These are phyloP conservation scores for Candida parachauliodes DNA, from an alignment of 805 yeast genomes.

Conservation along the genomic window DNA sequence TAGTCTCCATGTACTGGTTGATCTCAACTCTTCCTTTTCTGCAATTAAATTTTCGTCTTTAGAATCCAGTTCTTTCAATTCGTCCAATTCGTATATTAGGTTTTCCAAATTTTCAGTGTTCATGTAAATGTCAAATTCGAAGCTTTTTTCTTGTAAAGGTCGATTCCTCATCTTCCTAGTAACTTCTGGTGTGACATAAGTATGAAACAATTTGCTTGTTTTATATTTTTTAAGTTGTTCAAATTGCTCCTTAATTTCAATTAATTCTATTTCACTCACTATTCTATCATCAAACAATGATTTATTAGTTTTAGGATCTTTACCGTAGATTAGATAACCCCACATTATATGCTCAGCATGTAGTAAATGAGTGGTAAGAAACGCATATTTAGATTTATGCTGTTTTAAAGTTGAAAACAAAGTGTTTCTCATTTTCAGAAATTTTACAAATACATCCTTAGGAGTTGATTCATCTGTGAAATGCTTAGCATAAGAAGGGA, in stretches of 20 bases:
- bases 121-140: slow-evolving; percentile 8
- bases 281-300: slow-evolving; percentile 23
- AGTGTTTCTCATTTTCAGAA: slow-evolving; percentile 25
- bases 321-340: slow-evolving; percentile 29
- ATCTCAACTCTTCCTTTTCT: slow-evolving; percentile 21
- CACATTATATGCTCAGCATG: slow-evolving; percentile 37
- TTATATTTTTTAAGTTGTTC: slow-evolving; percentile 24
- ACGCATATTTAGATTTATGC: slow-evolving; percentile 24
- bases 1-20: slow-evolving; percentile 32
- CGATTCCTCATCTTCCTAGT: slow-evolving; percentile 34
- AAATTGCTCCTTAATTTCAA: slow-evolving; percentile 15
- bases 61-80: slow-evolving; percentile 1
- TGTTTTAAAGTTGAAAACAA: slow-evolving; percentile 18
- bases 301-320: no score
- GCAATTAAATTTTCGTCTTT: slow-evolving; percentile 7
- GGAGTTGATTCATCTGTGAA: slow-evolving; percentile 27
- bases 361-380: slow-evolving; percentile 23
- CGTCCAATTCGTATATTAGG: slow-evolving; percentile 5
- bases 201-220: slow-evolving; percentile 36
- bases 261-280: slow-evolving; percentile 20
- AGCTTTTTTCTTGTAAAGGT: slow-evolving; percentile 11
- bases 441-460: slow-evolving; percentile 6
- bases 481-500: slow-evolving; percentile 32
- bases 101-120: slow-evolving; percentile 4
- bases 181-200: slow-evolving; percentile 40